Conservation (phyloP, 1,284 basidiomycete species). For the Ganoderma multipileum region DNA sequence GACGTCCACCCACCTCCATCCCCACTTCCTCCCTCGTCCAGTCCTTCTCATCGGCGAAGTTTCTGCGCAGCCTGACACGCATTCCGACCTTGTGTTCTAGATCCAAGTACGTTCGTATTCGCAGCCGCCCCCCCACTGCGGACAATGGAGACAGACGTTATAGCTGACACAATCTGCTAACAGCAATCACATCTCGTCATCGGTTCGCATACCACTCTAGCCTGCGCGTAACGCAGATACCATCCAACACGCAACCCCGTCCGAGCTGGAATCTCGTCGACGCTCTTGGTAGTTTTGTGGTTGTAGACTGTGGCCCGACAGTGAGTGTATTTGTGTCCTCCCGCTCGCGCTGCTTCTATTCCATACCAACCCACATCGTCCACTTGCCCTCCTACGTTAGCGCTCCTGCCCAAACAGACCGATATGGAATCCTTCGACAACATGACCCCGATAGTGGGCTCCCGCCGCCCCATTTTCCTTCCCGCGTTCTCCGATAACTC, state of each 20-base stretch:
- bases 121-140: neutral
- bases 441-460: conserved; percentile 25
- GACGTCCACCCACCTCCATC: neutral
- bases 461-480: conserved; percentile 27
- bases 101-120: conserved; percentile 12
- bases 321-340: conserved; percentile 1
- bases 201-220: neutral
- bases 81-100: neutral
- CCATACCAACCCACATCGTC: neutral
- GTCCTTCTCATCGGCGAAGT: neutral
- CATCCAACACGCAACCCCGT: neutral
- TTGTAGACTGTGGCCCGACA: conserved; percentile 8
- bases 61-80: neutral
- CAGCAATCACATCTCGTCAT: neutral
- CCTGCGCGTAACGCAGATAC: neutral
- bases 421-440: conserved; percentile 29
- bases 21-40: neutral
- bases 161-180: conserved; percentile 9
- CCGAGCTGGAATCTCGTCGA: neutral
- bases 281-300: neutral
- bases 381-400: neutral
- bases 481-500: conserved; percentile 19
- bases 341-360: neutral
- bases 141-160: neutral
- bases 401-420: neutral